A percentile compares a stretch with the other conserved stretches of the same genome.
phyloP scores from a whole-genome alignment of 805 yeast genomes.

The Wickerhamiella vanderwaltii region DNA sequence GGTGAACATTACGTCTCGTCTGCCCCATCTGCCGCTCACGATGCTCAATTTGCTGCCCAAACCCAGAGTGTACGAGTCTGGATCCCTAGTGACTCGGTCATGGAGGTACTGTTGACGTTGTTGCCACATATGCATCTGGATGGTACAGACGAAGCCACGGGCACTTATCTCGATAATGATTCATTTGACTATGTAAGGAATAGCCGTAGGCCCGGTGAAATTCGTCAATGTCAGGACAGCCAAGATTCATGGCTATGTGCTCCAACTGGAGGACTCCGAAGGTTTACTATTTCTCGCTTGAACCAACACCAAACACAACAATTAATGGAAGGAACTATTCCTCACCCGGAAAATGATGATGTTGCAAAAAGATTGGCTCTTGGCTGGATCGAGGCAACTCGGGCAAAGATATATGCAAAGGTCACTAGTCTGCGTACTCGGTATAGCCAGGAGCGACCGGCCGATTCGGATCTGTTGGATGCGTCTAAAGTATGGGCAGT shows the following conservation, averaged over 20 bases:
- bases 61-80: slow-evolving; percentile 34
- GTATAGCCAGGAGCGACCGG: slow-evolving; percentile 1
- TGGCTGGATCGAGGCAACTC: slow-evolving; percentile 25
- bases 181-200: slow-evolving; percentile 28
- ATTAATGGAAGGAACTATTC: not conserved
- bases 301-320: not conserved
- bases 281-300: slow-evolving; percentile 16
- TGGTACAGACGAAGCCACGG: slow-evolving; percentile 20
- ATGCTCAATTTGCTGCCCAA: slow-evolving; percentile 23
- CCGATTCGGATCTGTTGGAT: not conserved
- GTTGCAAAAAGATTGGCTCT: slow-evolving; percentile 25
- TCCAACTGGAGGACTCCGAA: slow-evolving; percentile 31
- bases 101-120: slow-evolving; percentile 39
- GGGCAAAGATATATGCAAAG: slow-evolving; percentile 1
- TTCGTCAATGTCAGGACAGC: slow-evolving; percentile 19
- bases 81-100: slow-evolving; percentile 49
- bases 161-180: slow-evolving; percentile 29
- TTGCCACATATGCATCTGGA: slow-evolving; percentile 26
- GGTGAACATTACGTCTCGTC: slow-evolving; percentile 11
- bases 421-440: slow-evolving; percentile 9
- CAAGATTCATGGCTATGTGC: slow-evolving; percentile 22
- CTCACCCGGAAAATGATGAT: slow-evolving; percentile 8
- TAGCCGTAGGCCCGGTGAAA: slow-evolving; percentile 32
- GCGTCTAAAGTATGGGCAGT: slow-evolving; percentile 27
- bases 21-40: slow-evolving; percentile 23